phyloP scores from a whole-genome alignment of 495 filamentous ascomycete genomes.

The Aspergillus saccharolyticus region DNA sequence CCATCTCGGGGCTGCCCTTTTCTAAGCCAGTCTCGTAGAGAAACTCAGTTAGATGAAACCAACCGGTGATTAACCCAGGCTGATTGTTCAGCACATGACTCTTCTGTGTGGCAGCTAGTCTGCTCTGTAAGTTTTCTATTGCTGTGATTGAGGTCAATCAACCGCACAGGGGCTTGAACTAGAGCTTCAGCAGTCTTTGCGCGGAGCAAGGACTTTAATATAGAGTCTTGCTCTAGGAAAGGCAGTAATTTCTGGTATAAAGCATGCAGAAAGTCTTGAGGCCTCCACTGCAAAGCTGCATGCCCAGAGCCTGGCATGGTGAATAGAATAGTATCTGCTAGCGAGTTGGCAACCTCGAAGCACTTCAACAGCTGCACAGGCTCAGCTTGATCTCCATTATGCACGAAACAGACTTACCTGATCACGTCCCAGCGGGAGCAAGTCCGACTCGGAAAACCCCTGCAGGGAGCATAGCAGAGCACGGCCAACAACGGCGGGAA shows the following conservation, averaged over 20 bases:
- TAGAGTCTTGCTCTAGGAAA: slow-evolving; percentile 25
- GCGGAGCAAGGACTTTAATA: slow-evolving; percentile 26
- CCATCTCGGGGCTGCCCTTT: no score
- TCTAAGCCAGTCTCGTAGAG: neutral
- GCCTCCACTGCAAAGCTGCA: slow-evolving; percentile 18
- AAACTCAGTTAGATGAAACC: neutral
- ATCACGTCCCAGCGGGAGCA: slow-evolving; percentile 30
- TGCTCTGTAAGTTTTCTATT: neutral
- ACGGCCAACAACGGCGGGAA: slow-evolving; percentile 63
- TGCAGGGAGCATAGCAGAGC: slow-evolving; percentile 52
- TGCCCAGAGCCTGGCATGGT: neutral
- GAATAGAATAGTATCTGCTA: slow-evolving; percentile 30
- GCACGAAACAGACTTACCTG: slow-evolving; percentile 19
- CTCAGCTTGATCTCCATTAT: neutral
- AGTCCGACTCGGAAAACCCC: slow-evolving; percentile 22
- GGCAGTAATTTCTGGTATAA: slow-evolving; percentile 29
- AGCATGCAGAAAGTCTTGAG: slow-evolving; percentile 29
- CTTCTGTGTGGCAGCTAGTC: neutral
- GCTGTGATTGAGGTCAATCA: slow-evolving; percentile 9
- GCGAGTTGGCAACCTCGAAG: slow-evolving; percentile 32
- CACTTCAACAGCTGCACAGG: slow-evolving; percentile 26
- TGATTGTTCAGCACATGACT: no score
- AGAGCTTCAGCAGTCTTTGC: slow-evolving; percentile 29
- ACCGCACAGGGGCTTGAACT: slow-evolving; percentile 22
- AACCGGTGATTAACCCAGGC: no score